Conservation (phyloP, 2,329 filamentous ascomycete genomes). For the Lizonia empirigonia region DNA sequence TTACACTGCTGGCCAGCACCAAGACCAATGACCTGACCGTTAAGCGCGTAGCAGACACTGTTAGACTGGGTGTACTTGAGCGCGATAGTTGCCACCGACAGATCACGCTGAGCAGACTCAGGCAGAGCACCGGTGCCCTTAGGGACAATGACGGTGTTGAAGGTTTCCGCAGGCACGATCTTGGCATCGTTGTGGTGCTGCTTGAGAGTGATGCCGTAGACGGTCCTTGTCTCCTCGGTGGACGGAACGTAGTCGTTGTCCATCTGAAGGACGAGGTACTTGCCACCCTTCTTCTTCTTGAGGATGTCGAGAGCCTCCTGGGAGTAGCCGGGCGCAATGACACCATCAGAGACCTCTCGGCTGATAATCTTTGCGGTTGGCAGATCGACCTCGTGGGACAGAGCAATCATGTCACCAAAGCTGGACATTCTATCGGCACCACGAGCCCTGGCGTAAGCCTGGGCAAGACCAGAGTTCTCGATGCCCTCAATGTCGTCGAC, state of each 20-base stretch:
- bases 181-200: constrained; percentile 93
- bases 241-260: constrained; percentile 83
- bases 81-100: constrained; percentile 94
- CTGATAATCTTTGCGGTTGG: constrained; percentile 97
- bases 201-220: constrained; percentile 86
- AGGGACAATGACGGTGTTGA: constrained; percentile 83
- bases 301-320: constrained; percentile 87
- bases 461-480: constrained; percentile 82
- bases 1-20: constrained; percentile 89
- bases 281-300: constrained; percentile 97
- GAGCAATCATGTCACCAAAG: constrained; percentile 94
- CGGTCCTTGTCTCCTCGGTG: constrained; percentile 76
- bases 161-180: constrained; percentile 80
- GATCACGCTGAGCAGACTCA: constrained; percentile 81
- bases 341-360: constrained; percentile 95
- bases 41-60: constrained; percentile 95
- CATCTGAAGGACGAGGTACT: constrained; percentile 95
- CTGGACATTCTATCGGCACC: constrained; percentile 98
- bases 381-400: constrained; percentile 88
- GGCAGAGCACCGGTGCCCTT: constrained; percentile 76
- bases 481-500: constrained; percentile 93
- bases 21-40: constrained; percentile 91
- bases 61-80: constrained; percentile 98
- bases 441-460: constrained; percentile 93
- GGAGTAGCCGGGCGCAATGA: constrained; percentile 88